Evolutionary conservation across 352 stramenopile species (phyloP).

Genomic region (Phytophthora crassamura): DNA sequence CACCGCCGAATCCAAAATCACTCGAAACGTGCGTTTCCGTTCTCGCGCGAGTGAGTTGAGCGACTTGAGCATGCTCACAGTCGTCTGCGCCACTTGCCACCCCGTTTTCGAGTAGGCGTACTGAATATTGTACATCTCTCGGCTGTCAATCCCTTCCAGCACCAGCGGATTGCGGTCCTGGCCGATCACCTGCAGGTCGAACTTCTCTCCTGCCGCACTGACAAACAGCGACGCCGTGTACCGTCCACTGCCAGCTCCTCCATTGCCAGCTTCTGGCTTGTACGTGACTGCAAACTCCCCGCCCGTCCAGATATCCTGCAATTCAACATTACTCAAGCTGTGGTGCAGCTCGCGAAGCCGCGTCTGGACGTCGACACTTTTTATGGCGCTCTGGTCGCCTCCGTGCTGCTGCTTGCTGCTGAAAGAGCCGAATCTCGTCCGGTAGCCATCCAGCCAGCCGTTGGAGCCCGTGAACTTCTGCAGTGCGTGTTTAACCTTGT

Average conservation of each 20-base stretch:
- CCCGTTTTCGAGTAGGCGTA: conserved; percentile 86
- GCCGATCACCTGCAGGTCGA: conserved; percentile 86
- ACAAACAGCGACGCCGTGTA: conserved; percentile 84
- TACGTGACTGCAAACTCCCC: conserved; percentile 78
- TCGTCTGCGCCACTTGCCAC: conserved; percentile 83
- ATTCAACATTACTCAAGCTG: conserved; percentile 59
- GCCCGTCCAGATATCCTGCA: conserved; percentile 84
- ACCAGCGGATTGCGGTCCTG: conserved; percentile 63
- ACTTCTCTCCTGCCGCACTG: conserved; percentile 77
- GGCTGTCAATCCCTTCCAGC: conserved; percentile 70
- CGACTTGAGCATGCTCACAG: conserved; percentile 79
- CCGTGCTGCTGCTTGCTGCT: conserved; percentile 70
- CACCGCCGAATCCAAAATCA: conserved; percentile 83
- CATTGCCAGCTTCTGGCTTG: conserved; percentile 42
- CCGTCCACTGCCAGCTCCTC: conserved; percentile 33
- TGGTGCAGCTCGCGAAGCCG: conserved; percentile 84
- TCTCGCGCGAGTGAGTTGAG: conserved; percentile 73
- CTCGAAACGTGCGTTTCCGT: conserved; percentile 82
- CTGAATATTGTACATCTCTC: conserved; percentile 71
- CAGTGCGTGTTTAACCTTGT: conserved; percentile 79
- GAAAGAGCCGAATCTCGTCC: conserved; percentile 84
- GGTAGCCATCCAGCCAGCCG: conserved; percentile 87
- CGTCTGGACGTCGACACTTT: conserved; percentile 87
- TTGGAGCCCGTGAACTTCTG: conserved; percentile 85
- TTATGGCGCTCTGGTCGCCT: conserved; percentile 70